Base-by-base conservation (phyloP, 306 rosid species). In the Comarum palustre region DNA sequence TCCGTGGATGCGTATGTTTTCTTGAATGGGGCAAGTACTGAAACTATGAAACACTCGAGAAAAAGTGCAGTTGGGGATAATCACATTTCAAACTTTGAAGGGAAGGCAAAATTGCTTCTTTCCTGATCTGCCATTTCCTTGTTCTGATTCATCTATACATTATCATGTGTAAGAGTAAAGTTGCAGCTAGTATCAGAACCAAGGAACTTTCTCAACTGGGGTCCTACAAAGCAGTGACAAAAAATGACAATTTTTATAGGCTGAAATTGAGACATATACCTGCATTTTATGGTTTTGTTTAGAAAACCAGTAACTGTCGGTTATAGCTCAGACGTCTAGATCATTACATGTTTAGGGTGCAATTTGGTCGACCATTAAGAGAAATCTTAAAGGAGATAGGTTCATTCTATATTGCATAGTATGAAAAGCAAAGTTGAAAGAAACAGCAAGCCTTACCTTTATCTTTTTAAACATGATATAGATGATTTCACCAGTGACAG, bases 21-120 rank as follows among this genome's bases (percentile, higher is more conserved):
- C 65, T 38, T 72, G 69, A 57, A 57, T 71, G 8, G 68, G 45
- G 34, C 66, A 11, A 52, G 51, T 61, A 54, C 55, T 55, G 32
- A 57, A 62, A 32, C 59, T 39, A 69, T 75, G 34, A 57, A 15
- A 80, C 51, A 45, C 58, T 79, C 41, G 0, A 75, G 86, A 81
- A 78, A 34, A 81, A 75, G 83, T 77, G 79, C 78, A 74, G 66
- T 83, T 50, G 76, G 88, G 57, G 59, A 82, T 72, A 63, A 81
- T 73, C 82, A 73, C 66, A 81, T 77, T 63, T 73, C 73, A 81
- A 68, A 75, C 98, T 90, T 93, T 85, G 75, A 90, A 89, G 96
- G 90, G 46, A 90, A 90, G 98, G 79, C 64, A 84, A 79, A 14
- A 34, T 57, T 50, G 72, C 50, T 67, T 46, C 66, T 15, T 27